These are phyloP conservation scores for Hypoxylon sp. DNA, from an alignment of 2,329 filamentous ascomycete species.

Conservation along the genomic window DNA sequence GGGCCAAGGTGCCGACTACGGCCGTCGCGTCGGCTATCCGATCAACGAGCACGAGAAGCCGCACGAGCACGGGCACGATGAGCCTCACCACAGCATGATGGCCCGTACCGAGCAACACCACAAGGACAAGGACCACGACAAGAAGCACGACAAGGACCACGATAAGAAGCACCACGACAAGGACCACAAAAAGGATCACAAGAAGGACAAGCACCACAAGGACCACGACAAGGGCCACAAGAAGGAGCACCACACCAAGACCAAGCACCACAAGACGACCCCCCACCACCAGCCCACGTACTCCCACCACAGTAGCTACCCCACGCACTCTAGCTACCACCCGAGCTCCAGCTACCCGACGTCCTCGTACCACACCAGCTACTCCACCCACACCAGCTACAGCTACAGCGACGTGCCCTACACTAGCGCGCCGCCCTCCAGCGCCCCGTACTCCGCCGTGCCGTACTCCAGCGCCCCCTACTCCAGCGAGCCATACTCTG, in stretches of 20 bases:
- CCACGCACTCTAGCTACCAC: not conserved
- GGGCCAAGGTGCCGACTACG: not conserved
- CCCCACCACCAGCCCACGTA: not conserved
- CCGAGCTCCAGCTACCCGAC: not conserved
- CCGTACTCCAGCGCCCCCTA: not conserved
- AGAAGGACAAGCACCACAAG: not conserved
- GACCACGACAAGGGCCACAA: not conserved
- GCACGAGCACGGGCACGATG: not conserved
- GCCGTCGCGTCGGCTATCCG: too few species aligned
- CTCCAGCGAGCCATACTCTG: not conserved
- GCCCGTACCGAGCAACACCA: not conserved
- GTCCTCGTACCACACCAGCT: not conserved
- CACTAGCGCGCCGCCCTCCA: not conserved
- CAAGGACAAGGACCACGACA: not conserved
- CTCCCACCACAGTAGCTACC: not conserved
- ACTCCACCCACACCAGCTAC: not conserved
- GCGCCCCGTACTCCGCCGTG: not conserved
- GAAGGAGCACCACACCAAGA: slow-evolving; percentile 2
- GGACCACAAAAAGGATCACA: not conserved
- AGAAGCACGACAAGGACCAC: not conserved
- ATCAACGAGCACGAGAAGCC: not conserved
- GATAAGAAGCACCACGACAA: not conserved
- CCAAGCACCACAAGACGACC: not conserved
- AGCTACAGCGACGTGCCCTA: not conserved
- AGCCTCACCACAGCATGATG: not conserved